Evolutionary conservation across 805 yeast genomes (phyloP).

Genomic region (Yarrowia keelungensis): DNA sequence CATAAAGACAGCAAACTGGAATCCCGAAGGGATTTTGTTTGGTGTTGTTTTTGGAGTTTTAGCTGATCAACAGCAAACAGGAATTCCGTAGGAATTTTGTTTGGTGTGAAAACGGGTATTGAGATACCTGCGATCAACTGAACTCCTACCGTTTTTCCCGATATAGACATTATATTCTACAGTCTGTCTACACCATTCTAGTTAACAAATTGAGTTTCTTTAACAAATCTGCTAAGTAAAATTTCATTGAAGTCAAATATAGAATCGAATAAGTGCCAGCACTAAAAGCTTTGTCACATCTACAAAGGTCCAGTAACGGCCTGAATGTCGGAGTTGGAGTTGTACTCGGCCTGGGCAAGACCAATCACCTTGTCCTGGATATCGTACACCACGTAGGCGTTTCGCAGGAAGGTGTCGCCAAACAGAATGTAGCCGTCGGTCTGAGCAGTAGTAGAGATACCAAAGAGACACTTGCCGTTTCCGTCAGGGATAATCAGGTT

Average conservation of each 20-base stretch:
- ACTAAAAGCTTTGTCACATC: too few species aligned
- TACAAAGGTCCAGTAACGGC: slow-evolving; percentile 43
- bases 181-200: too few species aligned
- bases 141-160: too few species aligned
- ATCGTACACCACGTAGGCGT: slow-evolving; percentile 71
- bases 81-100: too few species aligned
- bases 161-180: neutral
- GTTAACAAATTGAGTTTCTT: too few species aligned
- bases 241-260: neutral
- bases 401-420: slow-evolving; percentile 70
- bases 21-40: too few species aligned
- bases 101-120: too few species aligned
- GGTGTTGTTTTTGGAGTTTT: too few species aligned
- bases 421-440: slow-evolving; percentile 42
- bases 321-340: slow-evolving; percentile 39
- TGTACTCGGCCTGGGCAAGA: slow-evolving; percentile 10
- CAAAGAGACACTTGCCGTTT: slow-evolving; percentile 43
- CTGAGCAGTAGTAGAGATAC: slow-evolving; percentile 47
- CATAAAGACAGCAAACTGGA: neutral
- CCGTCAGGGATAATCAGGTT: slow-evolving; percentile 3
- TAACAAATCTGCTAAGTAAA: neutral
- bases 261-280: neutral
- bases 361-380: slow-evolving; percentile 51
- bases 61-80: too few species aligned
- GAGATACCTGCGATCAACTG: too few species aligned